Evolutionary conservation across 2,329 filamentous ascomycete genomes (phyloP).

Genomic region (Sporothrix globosa): DNA sequence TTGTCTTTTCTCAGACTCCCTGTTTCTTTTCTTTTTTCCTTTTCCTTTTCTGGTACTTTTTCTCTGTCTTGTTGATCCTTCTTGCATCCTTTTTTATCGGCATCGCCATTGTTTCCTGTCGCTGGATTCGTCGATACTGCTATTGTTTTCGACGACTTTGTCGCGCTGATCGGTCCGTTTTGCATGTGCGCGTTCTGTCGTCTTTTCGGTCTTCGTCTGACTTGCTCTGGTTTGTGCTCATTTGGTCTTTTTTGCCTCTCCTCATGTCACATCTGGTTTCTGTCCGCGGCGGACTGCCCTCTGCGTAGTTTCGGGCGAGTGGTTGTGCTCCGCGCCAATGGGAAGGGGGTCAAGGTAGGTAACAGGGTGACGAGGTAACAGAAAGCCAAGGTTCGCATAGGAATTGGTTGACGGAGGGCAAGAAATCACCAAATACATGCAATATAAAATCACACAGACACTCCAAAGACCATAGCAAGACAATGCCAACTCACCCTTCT

Average conservation of each 20-base stretch:
- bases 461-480: slow-evolving; percentile 41
- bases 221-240: not conserved
- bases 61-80: not conserved
- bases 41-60: not conserved
- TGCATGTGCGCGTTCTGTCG: not conserved
- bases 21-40: slow-evolving; percentile 2
- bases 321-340: slow-evolving; percentile 17
- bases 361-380: not conserved
- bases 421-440: slow-evolving; percentile 30
- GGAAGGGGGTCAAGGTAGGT: not conserved
- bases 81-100: not conserved
- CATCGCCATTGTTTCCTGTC: not conserved
- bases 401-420: not conserved
- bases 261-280: not conserved
- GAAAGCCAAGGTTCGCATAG: slow-evolving; percentile 13
- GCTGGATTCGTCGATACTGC: not conserved
- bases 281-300: not conserved
- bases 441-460: not conserved
- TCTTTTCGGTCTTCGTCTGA: not conserved
- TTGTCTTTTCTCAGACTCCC: not conserved
- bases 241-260: not conserved
- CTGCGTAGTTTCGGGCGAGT: not conserved
- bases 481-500: slow-evolving; percentile 51
- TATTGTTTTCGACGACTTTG: not conserved
- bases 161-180: slow-evolving; percentile 4